phyloP scores from a whole-genome alignment of 2,329 filamentous ascomycete genomes.

The Nemania sp. region DNA sequence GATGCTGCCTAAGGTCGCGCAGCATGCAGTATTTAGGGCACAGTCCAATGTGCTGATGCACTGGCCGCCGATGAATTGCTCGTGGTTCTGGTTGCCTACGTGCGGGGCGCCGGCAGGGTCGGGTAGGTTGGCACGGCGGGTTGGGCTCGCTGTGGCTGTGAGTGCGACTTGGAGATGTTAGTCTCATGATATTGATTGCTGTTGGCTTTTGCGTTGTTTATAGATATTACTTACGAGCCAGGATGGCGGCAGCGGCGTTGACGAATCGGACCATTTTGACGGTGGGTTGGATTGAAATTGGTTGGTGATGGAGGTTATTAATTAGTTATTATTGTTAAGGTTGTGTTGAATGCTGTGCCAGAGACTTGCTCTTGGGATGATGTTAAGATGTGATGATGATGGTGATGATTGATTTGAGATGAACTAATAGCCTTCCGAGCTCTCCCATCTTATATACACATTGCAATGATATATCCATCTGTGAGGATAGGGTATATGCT shows the following conservation, averaged over 20 bases:
- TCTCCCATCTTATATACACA: constrained; percentile 18
- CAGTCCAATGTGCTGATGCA: constrained; percentile 36
- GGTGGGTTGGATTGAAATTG: not conserved
- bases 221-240: constrained; percentile 34
- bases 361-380: constrained; percentile 13
- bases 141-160: constrained; percentile 22
- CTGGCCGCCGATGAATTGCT: constrained; percentile 37
- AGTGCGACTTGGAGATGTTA: constrained; percentile 24
- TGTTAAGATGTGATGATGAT: not conserved
- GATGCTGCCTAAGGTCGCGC: constrained; percentile 32
- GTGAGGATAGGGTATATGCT: not conserved
- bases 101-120: constrained; percentile 30
- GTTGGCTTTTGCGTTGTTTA: too few species aligned
- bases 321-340: too few species aligned
- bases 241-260: constrained; percentile 27
- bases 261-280: constrained; percentile 35
- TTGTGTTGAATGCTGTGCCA: not conserved
- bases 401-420: constrained; percentile 3
- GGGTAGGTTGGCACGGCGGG: constrained; percentile 17
- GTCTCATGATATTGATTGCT: not conserved
- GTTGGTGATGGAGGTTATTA: not conserved
- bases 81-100: constrained; percentile 34
- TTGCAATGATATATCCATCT: not conserved
- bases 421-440: not conserved
- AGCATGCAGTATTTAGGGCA: constrained; percentile 32